Evolutionary conservation across 1,284 basidiomycete genomes (phyloP).

Genomic region (Ganoderma sinense): DNA sequence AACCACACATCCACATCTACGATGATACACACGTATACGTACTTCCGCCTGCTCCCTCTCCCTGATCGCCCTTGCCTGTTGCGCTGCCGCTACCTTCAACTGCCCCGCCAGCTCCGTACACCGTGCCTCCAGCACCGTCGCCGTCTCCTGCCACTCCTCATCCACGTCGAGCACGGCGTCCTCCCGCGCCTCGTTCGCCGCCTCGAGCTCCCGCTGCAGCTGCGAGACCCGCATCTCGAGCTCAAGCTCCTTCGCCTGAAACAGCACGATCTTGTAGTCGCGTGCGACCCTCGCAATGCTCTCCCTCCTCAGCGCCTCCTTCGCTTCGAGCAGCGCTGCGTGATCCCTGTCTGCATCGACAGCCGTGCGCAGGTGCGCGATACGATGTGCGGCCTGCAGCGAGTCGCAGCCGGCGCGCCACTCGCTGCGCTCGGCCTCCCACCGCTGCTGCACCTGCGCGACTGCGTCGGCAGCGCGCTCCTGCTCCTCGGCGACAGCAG

Average conservation of each 20-base stretch:
- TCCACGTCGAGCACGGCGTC: constrained; percentile 42
- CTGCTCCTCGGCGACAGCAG: constrained; percentile 46
- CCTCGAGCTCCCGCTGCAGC: constrained; percentile 50
- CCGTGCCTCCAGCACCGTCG: constrained; percentile 45
- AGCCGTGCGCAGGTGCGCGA: constrained; percentile 64
- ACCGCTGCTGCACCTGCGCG: constrained; percentile 52
- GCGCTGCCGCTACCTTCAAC: constrained; percentile 45
- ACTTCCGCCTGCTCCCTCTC: constrained; percentile 38
- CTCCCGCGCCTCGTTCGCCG: constrained; percentile 51
- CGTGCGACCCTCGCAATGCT: constrained; percentile 62
- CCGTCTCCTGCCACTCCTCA: constrained; percentile 42
- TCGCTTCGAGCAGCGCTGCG: constrained; percentile 54
- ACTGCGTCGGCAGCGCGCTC: constrained; percentile 52
- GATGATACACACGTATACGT: constrained; percentile 23
- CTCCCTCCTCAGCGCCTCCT: constrained; percentile 59
- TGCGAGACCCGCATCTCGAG: constrained; percentile 50
- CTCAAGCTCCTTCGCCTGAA: constrained; percentile 66
- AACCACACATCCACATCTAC: constrained; percentile 3
- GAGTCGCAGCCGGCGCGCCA: constrained; percentile 71
- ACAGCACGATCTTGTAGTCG: constrained; percentile 69
- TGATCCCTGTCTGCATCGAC: constrained; percentile 62
- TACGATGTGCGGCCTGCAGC: constrained; percentile 65
- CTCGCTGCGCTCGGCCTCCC: constrained; percentile 57
- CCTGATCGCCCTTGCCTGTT: constrained; percentile 55
- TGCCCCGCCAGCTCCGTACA: constrained; percentile 42